Evolutionary conservation across 176 grass and related monocot species (phyloP).

Genomic region (Carex scoparia): DNA sequence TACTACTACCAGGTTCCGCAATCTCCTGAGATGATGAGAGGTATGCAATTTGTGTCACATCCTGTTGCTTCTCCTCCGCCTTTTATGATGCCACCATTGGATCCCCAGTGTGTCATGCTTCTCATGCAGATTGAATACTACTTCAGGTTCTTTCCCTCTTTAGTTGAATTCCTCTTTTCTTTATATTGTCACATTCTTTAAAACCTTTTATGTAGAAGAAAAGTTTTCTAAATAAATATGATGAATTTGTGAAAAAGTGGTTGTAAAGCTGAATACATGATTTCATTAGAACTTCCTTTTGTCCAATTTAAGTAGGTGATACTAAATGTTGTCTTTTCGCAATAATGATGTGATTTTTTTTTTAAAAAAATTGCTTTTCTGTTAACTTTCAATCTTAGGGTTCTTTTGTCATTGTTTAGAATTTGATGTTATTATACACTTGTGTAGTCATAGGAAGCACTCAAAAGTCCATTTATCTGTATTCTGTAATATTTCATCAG

Average conservation of each 20-base stretch:
- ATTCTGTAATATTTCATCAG: neutral
- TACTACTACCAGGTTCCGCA: constrained; percentile 42
- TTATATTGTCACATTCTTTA: neutral
- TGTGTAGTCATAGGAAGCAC: neutral
- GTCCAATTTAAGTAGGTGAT: neutral
- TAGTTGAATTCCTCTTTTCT: neutral
- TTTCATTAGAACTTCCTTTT: neutral
- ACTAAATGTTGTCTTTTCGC: neutral
- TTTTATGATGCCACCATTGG: constrained; percentile 37
- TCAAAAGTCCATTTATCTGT: neutral
- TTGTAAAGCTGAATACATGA: neutral
- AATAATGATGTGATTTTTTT: neutral
- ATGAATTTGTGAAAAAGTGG: neutral
- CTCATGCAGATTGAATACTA: constrained; percentile 83
- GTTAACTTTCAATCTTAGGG: neutral
- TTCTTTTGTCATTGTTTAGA: neutral
- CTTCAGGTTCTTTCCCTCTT: constrained; percentile 53
- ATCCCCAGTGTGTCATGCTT: constrained; percentile 33
- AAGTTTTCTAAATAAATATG: neutral
- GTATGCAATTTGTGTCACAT: constrained; percentile 43
- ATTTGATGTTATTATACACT: neutral
- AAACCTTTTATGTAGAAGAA: neutral
- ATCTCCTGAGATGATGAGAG: constrained; percentile 39
- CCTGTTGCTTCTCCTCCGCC: constrained; percentile 34
- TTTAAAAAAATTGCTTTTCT: neutral